Evolutionary conservation across 2,329 filamentous ascomycete genomes (phyloP), one percentile per base, ranked within the genome.

Genomic region (Capronia americana): DNA sequence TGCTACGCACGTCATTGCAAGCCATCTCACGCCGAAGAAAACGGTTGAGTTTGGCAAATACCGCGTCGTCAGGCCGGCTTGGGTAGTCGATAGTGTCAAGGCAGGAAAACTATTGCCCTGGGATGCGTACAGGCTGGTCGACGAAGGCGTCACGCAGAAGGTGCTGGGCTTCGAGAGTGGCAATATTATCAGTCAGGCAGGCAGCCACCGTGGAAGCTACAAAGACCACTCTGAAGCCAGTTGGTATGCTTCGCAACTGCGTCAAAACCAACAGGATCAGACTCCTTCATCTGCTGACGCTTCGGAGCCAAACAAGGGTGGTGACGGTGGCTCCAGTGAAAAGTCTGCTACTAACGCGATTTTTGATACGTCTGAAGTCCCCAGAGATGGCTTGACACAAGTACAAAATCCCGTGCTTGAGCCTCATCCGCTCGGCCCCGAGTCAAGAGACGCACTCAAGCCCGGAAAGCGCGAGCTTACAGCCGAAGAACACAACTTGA

Each of bases 1-100:
- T 76, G 94, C 93, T 0, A 99, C 96, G 0, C 94, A 99, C 76
- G 97, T 99, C 71, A 93, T 99, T 73, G 93, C 94, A 3, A 94
- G 92, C 60, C 90, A 87, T 61, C 82, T 99, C 24, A 95, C 95
- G 0, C 93, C 92, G 0, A 98, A 97, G 80, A 99, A 99, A 78
- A 88, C 88, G 30, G 87, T 94, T 61, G 95, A 99, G 70, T 97
- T 96, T 75, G 86, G 84, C 61, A 88, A 87, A 70, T 97, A 98
- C 77, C 88, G 94, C 54, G 92, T 99, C 44, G 95, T 97, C 58
- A 97, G 95, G 77, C 95, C 95, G 0, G 89, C 92, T 23, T 99
- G 95, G 95, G 87, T 99, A 2, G 89, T 92, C 14, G 94, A 99
- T 72, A 97, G 93, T 68, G 87, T 98, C 54, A 84, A 87, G 64